Percentiles rank a stretch among this genome's conserved stretches.
Evolutionary conservation across 805 yeast species (phyloP).

Genomic region (Komagataella pastoris): DNA sequence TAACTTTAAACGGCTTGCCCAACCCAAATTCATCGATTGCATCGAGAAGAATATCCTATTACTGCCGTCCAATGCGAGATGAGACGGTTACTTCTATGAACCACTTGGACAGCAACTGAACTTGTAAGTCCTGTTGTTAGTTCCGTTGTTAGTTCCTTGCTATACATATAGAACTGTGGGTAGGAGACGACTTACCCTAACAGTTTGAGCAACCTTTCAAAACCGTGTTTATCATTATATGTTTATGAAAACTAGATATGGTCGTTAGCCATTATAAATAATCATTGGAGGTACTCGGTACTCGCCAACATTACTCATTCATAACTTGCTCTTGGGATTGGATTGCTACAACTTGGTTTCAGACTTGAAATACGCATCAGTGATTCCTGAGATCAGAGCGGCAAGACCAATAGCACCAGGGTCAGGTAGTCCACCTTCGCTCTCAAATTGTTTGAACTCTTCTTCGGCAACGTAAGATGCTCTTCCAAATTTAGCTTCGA

Average conservation of each 20-base stretch:
- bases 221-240: not conserved
- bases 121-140: too few relatives aligned
- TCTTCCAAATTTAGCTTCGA: constrained; percentile 84
- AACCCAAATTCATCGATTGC: too few relatives aligned
- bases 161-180: too few relatives aligned
- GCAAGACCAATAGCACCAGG: constrained; percentile 90
- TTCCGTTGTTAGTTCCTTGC: too few relatives aligned
- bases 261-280: not conserved
- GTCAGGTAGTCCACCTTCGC: constrained; percentile 73
- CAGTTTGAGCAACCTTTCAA: not conserved
- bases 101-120: too few relatives aligned
- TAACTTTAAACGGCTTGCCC: too few relatives aligned
- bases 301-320: not conserved
- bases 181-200: too few relatives aligned
- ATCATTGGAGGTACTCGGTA: not conserved
- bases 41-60: too few relatives aligned
- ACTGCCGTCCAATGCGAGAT: too few relatives aligned
- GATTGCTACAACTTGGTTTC: not conserved
- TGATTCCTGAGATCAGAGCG: constrained; percentile 15
- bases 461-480: constrained; percentile 75
- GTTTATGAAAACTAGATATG: not conserved
- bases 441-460: constrained; percentile 33
- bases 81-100: too few relatives aligned
- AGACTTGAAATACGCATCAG: not conserved
- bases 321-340: not conserved